phyloP scores from a whole-genome alignment of 2,329 filamentous ascomycete species.

The Thelonectria olida region DNA sequence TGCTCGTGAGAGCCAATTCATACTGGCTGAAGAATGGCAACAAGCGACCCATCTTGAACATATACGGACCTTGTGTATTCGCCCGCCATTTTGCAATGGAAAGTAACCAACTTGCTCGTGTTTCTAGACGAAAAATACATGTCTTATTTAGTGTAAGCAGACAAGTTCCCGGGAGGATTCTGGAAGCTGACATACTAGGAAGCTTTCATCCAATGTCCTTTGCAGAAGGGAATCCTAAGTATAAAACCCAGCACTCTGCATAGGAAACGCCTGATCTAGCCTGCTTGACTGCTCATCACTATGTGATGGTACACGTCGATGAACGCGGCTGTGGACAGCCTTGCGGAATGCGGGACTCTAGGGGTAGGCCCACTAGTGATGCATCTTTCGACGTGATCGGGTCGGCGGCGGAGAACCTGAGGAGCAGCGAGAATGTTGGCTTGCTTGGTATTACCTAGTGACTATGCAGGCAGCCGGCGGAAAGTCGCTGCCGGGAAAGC shows the following conservation, averaged over 20 bases:
- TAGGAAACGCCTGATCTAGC: constrained; percentile 68
- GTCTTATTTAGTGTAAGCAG: too few species aligned
- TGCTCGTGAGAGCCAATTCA: too few species aligned
- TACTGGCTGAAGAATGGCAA: too few species aligned
- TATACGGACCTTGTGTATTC: too few species aligned
- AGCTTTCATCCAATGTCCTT: too few species aligned
- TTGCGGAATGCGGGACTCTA: constrained; percentile 57
- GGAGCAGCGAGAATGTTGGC: constrained; percentile 59
- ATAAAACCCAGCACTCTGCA: constrained; percentile 61
- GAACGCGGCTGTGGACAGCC: constrained; percentile 59
- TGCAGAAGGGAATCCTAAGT: constrained; percentile 52
- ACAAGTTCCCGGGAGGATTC: too few species aligned
- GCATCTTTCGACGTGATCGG: constrained; percentile 60
- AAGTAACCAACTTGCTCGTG: too few species aligned
- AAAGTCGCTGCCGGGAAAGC: constrained; percentile 56
- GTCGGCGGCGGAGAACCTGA: constrained; percentile 54
- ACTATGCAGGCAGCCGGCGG: constrained; percentile 58
- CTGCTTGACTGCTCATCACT: constrained; percentile 64
- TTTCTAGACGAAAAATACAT: too few species aligned
- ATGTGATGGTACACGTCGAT: constrained; percentile 63
- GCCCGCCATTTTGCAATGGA: too few species aligned
- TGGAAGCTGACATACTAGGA: too few species aligned
- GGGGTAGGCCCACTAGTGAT: constrained; percentile 57
- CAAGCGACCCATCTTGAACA: too few species aligned
- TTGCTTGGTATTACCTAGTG: constrained; percentile 58